phyloP scores from a whole-genome alignment of 1,139 yeast genomes.

The Diutina rugosa region DNA sequence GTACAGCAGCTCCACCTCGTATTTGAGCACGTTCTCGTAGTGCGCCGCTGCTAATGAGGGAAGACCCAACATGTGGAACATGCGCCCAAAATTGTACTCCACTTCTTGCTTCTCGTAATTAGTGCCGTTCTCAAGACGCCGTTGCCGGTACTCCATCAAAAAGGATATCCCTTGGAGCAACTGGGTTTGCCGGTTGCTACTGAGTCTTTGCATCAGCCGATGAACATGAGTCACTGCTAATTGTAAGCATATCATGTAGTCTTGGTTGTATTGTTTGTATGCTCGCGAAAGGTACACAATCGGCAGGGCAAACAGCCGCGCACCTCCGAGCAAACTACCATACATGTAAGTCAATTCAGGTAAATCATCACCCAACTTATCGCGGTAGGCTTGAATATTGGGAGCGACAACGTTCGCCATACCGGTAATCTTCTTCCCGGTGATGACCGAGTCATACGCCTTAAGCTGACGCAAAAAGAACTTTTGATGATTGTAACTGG shows the following conservation, averaged over 20 bases:
- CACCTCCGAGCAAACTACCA: conserved; percentile 70
- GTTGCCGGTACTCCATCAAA: conserved; percentile 54
- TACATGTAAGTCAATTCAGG: conserved; percentile 68
- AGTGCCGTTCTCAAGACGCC: conserved; percentile 22
- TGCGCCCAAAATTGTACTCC: conserved; percentile 70
- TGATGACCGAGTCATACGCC: conserved; percentile 63
- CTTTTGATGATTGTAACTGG: conserved; percentile 78
- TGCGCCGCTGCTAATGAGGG: conserved; percentile 58
- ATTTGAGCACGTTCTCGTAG: conserved; percentile 51
- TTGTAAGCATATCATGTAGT: conserved; percentile 66
- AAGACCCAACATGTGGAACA: conserved; percentile 75
- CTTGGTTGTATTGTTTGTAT: conserved; percentile 50
- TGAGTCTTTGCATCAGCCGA: conserved; percentile 82
- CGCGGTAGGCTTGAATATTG: conserved; percentile 14
- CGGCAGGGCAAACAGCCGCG: conserved; percentile 72
- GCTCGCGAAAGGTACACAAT: conserved; percentile 54
- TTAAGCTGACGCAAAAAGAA: conserved; percentile 80
- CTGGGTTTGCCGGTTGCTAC: conserved; percentile 77
- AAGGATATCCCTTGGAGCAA: conserved; percentile 77
- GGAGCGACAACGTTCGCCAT: conserved; percentile 39
- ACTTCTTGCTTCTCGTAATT: conserved; percentile 61
- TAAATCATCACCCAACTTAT: conserved; percentile 36
- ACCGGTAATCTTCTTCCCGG: conserved; percentile 45
- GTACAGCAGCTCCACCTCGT: conserved; percentile 15
- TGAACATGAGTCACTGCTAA: conserved; percentile 80